phyloP scores from a whole-genome alignment of 2,329 filamentous ascomycete species.

The Sporothrix pallida region DNA sequence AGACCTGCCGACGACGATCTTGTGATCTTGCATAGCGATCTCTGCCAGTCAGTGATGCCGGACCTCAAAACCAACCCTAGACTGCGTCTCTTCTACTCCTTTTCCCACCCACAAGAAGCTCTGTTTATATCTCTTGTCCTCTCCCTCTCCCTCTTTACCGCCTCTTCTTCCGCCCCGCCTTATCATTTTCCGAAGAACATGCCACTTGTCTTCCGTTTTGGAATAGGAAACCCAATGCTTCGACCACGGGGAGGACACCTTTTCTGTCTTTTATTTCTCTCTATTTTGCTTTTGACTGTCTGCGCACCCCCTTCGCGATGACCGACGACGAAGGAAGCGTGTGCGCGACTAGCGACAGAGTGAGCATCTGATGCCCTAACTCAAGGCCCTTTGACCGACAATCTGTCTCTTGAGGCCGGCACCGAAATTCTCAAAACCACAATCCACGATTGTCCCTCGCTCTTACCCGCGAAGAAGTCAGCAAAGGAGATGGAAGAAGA shows the following conservation, averaged over 20 bases:
- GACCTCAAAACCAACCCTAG: neutral
- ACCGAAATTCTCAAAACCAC: neutral
- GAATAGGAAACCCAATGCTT: neutral
- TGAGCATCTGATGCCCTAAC: neutral
- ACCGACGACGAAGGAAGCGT: conserved; percentile 2
- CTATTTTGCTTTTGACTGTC: neutral
- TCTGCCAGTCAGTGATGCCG: conserved; percentile 27
- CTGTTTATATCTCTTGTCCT: neutral
- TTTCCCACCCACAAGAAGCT: neutral
- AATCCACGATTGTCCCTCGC: too few relatives aligned
- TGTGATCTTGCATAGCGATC: conserved; percentile 15
- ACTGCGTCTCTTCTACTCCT: neutral
- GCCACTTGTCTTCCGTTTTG: too few relatives aligned
- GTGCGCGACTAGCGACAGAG: neutral
- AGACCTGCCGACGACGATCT: conserved; percentile 11
- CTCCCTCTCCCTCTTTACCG: neutral
- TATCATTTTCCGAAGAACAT: neutral
- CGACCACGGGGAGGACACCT: neutral
- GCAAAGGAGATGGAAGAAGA: conserved; percentile 20
- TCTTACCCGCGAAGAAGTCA: neutral
- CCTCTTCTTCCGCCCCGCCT: neutral
- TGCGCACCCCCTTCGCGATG: conserved; percentile 9
- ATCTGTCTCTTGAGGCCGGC: neutral
- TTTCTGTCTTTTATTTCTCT: neutral
- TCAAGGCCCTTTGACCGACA: too few relatives aligned